Percentiles rank a stretch among this genome's conserved stretches.
These are phyloP conservation scores for Xylaria scruposa DNA, from an alignment of 495 filamentous ascomycete species.

Conservation along the genomic window DNA sequence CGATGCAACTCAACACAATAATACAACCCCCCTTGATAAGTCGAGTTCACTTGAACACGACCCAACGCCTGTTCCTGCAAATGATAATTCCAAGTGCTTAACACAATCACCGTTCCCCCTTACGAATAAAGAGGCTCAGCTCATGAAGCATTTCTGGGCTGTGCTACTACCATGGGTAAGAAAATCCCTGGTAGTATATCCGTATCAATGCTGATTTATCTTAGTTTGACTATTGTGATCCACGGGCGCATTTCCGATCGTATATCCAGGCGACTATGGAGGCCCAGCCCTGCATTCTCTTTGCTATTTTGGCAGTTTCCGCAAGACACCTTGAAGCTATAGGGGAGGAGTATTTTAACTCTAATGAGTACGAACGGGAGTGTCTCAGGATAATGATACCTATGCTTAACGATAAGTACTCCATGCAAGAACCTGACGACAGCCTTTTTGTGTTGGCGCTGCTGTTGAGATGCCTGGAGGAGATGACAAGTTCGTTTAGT, in stretches of 20 bases:
- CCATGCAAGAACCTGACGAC: not conserved
- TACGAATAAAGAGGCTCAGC: constrained; percentile 3
- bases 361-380: not conserved
- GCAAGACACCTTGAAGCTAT: constrained; percentile 1
- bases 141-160: constrained; percentile 12
- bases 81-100: not conserved
- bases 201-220: not conserved
- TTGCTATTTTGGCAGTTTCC: not conserved
- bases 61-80: not conserved
- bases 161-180: not conserved
- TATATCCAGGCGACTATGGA: not conserved
- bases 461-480: not conserved
- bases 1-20: not conserved
- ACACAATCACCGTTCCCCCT: not conserved
- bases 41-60: not conserved
- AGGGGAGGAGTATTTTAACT: not conserved
- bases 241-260: not conserved
- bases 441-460: not conserved
- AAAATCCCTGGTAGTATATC: not conserved
- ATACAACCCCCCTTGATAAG: not conserved
- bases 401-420: constrained; percentile 4
- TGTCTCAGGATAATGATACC: constrained; percentile 2
- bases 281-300: not conserved
- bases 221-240: constrained; percentile 8
- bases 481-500: constrained; percentile 3